These are phyloP conservation scores for Fusarium robinianum DNA, from an alignment of 2,329 filamentous ascomycete genomes.

Conservation along the genomic window DNA sequence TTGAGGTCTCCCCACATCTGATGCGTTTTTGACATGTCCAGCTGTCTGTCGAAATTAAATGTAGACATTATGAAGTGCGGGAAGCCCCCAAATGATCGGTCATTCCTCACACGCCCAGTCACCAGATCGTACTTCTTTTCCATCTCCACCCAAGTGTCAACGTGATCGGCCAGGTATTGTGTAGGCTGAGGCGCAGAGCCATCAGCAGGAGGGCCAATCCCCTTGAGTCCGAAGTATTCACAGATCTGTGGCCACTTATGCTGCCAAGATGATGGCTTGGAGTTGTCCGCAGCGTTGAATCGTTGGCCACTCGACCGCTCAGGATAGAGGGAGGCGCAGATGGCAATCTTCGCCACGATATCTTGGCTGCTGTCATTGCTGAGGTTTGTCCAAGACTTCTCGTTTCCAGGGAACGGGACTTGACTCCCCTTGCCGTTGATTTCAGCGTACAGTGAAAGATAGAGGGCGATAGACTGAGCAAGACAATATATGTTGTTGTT, in stretches of 20 bases:
- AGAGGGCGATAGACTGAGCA: conserved; percentile 46
- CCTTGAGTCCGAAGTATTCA: conserved; percentile 51
- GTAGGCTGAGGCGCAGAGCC: conserved; percentile 40
- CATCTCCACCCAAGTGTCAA: conserved; percentile 39
- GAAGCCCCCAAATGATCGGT: conserved; percentile 38
- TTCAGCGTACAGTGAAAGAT: conserved; percentile 43
- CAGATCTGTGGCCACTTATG: conserved; percentile 52
- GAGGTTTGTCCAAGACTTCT: conserved; percentile 39
- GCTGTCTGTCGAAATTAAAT: conserved; percentile 43
- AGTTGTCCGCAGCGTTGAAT: conserved; percentile 50
- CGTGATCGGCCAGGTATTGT: conserved; percentile 39
- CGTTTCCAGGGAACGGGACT: conserved; percentile 44
- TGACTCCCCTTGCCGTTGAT: conserved; percentile 43
- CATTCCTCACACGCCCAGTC: conserved; percentile 39
- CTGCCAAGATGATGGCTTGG: conserved; percentile 45
- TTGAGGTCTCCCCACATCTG: conserved; percentile 39
- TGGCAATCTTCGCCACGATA: conserved; percentile 46
- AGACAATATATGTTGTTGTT: conserved; percentile 49
- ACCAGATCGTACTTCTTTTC: conserved; percentile 42
- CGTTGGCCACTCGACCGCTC: conserved; percentile 43
- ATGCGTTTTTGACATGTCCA: conserved; percentile 41
- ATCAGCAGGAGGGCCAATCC: conserved; percentile 39
- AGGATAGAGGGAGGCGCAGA: conserved; percentile 47
- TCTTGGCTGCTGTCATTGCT: conserved; percentile 46
- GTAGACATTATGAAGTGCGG: conserved; percentile 42